phyloP scores from a whole-genome alignment of 2,329 filamentous ascomycete genomes.

The Beauveria sp. region DNA sequence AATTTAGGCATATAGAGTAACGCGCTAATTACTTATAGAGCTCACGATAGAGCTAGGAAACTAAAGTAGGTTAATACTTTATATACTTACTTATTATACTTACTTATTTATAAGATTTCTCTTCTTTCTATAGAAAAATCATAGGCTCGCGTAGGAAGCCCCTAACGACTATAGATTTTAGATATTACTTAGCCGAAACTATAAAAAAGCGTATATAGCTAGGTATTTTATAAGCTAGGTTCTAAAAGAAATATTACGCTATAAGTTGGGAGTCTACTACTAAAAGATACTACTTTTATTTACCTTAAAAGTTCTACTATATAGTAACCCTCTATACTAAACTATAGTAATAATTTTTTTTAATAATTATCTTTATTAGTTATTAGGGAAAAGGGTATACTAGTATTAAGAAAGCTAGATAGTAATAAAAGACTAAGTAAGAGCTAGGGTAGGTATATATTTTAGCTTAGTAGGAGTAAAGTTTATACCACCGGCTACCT shows the following conservation, averaged over 20 bases:
- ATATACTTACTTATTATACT: neutral
- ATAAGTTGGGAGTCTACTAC: neutral
- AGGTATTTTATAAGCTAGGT: neutral
- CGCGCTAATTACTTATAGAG: neutral
- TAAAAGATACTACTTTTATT: neutral
- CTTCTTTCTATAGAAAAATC: neutral
- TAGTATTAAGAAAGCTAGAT: neutral
- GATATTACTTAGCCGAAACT: neutral
- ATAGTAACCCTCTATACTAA: neutral
- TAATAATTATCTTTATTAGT: neutral
- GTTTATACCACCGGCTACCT: neutral
- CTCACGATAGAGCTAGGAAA: neutral
- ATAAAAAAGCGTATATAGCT: neutral
- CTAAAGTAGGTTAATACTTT: neutral
- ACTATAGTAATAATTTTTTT: neutral
- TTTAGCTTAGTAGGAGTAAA: neutral
- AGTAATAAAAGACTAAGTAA: neutral
- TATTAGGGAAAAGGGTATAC: neutral
- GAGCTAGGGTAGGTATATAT: neutral
- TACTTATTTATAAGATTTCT: neutral
- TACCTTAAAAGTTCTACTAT: neutral
- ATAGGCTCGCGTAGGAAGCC: neutral
- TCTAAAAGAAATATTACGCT: neutral
- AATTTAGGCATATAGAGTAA: neutral
- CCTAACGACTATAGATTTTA: neutral